Evolutionary conservation across 768 basidiomycete species (phyloP).

Genomic region (Peribolospora kevripleyi): DNA sequence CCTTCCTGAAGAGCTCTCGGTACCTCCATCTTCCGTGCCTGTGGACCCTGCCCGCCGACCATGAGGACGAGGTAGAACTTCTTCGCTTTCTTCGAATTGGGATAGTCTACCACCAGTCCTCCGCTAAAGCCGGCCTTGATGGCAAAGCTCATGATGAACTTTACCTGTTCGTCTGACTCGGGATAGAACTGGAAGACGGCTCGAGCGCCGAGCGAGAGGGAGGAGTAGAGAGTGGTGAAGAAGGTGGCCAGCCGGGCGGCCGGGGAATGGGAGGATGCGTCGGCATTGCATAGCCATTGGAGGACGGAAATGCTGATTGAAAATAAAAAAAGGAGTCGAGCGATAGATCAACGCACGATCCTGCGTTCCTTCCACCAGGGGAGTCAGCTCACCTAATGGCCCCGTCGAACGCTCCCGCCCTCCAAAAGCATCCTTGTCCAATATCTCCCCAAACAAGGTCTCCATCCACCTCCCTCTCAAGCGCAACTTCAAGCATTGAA

Average conservation of each 20-base stretch:
- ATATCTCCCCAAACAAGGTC: conserved; percentile 94
- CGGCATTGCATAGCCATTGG: conserved; percentile 94
- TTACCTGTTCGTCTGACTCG: conserved; percentile 86
- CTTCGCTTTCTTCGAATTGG: conserved; percentile 81
- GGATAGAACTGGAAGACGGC: conserved; percentile 90
- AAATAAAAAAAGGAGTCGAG: not conserved
- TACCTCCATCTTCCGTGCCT: conserved; percentile 4
- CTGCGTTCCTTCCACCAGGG: not conserved
- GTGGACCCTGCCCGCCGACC: conserved; percentile 45
- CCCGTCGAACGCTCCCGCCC: conserved; percentile 90
- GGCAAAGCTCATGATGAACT: conserved; percentile 74
- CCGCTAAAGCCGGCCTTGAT: conserved; percentile 92
- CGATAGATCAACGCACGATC: not conserved
- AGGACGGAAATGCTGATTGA: conserved; percentile 70
- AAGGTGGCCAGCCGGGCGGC: conserved; percentile 38
- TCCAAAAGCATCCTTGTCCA: conserved; percentile 89
- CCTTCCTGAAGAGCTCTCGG: conserved; percentile 4
- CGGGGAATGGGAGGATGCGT: conserved; percentile 41
- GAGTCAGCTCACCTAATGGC: conserved; percentile 58
- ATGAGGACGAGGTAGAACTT: conserved; percentile 87
- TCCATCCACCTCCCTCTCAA: conserved; percentile 84
- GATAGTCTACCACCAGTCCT: conserved; percentile 87
- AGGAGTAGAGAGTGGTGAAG: conserved; percentile 77
- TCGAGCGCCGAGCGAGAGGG: conserved; percentile 58
- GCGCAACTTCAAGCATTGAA: conserved; percentile 92